A percentile compares a stretch with the other conserved stretches of the same genome.
Evolutionary conservation across 1,284 basidiomycete species (phyloP).

Genomic region (Leccinum pachyderme): DNA sequence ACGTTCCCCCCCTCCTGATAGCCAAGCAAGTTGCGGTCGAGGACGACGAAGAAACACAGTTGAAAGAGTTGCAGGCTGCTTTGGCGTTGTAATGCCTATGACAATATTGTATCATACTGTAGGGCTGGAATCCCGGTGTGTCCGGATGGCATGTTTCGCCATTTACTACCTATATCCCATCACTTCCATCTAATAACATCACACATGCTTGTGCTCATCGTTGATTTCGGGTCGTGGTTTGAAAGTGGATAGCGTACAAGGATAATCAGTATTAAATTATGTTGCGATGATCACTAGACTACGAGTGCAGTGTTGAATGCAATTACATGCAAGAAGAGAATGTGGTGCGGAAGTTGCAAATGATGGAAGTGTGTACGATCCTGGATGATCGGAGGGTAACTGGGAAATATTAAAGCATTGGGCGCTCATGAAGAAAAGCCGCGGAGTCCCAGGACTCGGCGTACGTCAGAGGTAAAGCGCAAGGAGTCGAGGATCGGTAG

Average conservation of each 20-base stretch:
- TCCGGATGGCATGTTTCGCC: constrained; percentile 20
- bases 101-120: constrained; percentile 12
- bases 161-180: constrained; percentile 37
- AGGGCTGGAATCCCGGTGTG: constrained; percentile 4
- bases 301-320: constrained; percentile 28
- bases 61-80: constrained; percentile 89
- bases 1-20: constrained; percentile 5
- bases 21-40: constrained; percentile 54
- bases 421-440: constrained; percentile 42
- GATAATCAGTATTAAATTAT: constrained; percentile 41
- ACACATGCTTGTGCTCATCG: constrained; percentile 20
- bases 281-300: constrained; percentile 32
- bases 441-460: constrained; percentile 87
- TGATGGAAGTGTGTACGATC: constrained; percentile 23
- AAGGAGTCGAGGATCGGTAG: constrained; percentile 94
- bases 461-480: constrained; percentile 93
- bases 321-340: constrained; percentile 26
- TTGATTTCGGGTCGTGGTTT: constrained; percentile 19
- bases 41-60: constrained; percentile 91
- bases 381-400: constrained; percentile 8
- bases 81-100: constrained; percentile 69
- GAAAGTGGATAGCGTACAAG: constrained; percentile 35
- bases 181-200: constrained; percentile 28
- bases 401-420: constrained; percentile 7
- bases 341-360: constrained; percentile 28